Evolutionary conservation across 2,329 filamentous ascomycete genomes (phyloP), one percentile per base, ranked within the genome.

Genomic region (Neonectria punicea): DNA sequence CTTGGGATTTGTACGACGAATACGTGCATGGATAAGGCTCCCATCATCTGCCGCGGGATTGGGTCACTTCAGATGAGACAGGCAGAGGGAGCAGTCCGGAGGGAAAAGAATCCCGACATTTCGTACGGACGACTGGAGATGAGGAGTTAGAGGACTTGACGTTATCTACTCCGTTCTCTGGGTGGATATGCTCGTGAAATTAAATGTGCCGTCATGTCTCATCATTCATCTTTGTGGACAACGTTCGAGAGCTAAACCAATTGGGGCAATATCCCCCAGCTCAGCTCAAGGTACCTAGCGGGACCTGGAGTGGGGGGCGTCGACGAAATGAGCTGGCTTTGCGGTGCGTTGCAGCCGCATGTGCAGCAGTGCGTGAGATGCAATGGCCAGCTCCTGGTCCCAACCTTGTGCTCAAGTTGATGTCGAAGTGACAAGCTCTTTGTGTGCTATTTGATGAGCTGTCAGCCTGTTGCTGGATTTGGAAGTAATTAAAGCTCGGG

Each of bases 261-360:
- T 70, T 67, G 39, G 57, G 67, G 70, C 39, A 73, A 63, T 60
- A 46, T 57, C 39, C 25, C 54, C 30, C 41, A 55, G 55, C 16
- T 63, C 46, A 47, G 39, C 56, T 59, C 51, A 47, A 58, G 47
- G 50, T 39, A 55, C 61, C 57, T 53, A 32, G 59, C 30, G 60
- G 61, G 67, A 65, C 69, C 51, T 69, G 63, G 57, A 62, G 53
- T 57, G 50, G 32, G 69, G 30, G 65, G 66, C 47, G 61, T 25
- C 51, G 43, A 64, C 65, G 60, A 73, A 70, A 74, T 74, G 72
- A 74, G 67, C 65, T 61, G 65, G 66, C 60, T 66, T 57, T 62
- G 60, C 18, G 57, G 61, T 43, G n/a, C n/a, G 39, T 6, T 63
- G 58, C 58, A 62, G 58, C 41, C 53, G 58, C 65, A 65, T 61